Base-by-base conservation (phyloP, 345 rosid genomes). In the Hypericum androsaemum region DNA sequence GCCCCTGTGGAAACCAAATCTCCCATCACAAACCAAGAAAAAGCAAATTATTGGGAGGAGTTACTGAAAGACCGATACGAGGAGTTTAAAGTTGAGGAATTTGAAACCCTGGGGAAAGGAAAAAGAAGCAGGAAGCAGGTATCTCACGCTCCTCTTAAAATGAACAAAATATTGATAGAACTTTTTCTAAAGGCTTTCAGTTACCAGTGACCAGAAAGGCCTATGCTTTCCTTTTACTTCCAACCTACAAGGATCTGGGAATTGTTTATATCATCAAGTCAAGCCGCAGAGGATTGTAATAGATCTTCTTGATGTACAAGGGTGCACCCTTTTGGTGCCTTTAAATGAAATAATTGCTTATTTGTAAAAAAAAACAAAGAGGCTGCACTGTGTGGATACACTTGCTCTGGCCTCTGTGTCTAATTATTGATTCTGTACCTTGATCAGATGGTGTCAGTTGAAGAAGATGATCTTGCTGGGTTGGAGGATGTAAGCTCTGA, bases 391-490 rank as follows among this genome's bases (percentile, higher is more conserved):
- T 46, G 14, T 13, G 9, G 15, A 46, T 16, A 46, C 50, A n/a
- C 22, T 13, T 46, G 15, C 10, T 11, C 10, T 43, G 32, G 41
- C 44, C 39, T 37, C 50, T 10, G 16, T 53, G 48, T 39, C 10
- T 32, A 59, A 13, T 40, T 5, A 43, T 58, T 12, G 6, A 11
- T 32, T 43, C 15, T 12, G 45, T 41, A 41, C 13, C 53, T 38
- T 61, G 47, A 74, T 49, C 74, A 94, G 99, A 79, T 94, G 94
- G 89, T 82, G 52, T 88, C 99, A 58, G 80, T 88, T 58, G 97
- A 94, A 67, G 99, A 94, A 7, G 99, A 94, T 68, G 97, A 94
- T 68, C 95, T 94, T 67, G 99, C 99, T 60, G 99, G 99, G 65
- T 55, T 88, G 70, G 95, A 94, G 82, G 99, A 86, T 75, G 84